Percentiles rank a stretch among this genome's conserved stretches.
Conservation (phyloP, 345 rosid genomes). For the Salix dunnii region DNA sequence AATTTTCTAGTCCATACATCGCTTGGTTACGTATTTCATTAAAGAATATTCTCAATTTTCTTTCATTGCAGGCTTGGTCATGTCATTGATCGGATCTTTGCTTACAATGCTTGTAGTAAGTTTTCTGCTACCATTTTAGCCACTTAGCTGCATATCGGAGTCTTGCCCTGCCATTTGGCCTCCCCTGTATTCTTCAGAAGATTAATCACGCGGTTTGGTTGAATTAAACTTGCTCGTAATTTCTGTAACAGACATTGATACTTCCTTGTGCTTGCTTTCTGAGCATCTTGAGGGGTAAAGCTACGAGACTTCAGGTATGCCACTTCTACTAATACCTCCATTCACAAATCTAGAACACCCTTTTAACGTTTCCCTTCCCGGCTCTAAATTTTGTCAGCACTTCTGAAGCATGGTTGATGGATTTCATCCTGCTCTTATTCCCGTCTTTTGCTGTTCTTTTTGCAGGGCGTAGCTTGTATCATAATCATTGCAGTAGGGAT, state of each 20-base stretch:
- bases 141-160: background rate
- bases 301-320: conserved; percentile 53
- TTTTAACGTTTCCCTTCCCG: background rate
- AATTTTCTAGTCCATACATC: background rate
- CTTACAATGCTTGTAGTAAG: conserved; percentile 93
- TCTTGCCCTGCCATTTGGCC: background rate
- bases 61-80: conserved; percentile 56
- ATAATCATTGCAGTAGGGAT: conserved; percentile 63
- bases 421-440: background rate
- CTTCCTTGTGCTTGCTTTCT: conserved; percentile 88
- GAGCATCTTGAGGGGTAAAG: conserved; percentile 65
- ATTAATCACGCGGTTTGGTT: background rate
- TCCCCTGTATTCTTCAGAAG: background rate
- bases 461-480: conserved; percentile 52
- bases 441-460: background rate
- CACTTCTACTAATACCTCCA: background rate
- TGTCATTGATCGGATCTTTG: conserved; percentile 86
- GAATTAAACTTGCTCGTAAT: background rate
- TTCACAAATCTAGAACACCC: background rate
- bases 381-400: background rate
- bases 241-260: conserved; percentile 63
- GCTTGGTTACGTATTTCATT: background rate
- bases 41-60: too few relatives aligned
- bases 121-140: conserved; percentile 8
- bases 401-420: too few relatives aligned